These are phyloP conservation scores for Fusarium pseudonygamai DNA, from an alignment of 2,329 filamentous ascomycete genomes.

Conservation along the genomic window DNA sequence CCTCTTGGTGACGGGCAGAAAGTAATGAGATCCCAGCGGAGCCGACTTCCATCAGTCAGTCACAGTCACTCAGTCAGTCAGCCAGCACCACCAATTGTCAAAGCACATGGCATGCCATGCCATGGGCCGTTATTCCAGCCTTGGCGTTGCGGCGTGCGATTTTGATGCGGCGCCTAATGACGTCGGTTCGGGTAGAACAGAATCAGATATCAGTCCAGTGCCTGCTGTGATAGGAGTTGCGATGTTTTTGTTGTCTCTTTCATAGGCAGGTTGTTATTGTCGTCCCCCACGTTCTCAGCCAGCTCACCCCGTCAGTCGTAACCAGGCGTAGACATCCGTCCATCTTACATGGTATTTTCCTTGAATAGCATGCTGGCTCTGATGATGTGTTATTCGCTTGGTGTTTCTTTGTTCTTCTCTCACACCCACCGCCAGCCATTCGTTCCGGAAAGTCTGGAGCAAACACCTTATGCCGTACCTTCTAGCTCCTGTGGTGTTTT, in stretches of 20 bases:
- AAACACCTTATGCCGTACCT: slow-evolving; percentile 15
- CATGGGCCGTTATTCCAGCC: slow-evolving; percentile 28
- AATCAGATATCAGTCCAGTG: slow-evolving; percentile 29
- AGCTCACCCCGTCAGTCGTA: slow-evolving; percentile 14
- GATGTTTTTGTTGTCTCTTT: slow-evolving; percentile 22
- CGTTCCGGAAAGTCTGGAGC: slow-evolving; percentile 6
- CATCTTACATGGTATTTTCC: slow-evolving; percentile 13
- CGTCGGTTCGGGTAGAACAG: slow-evolving; percentile 38
- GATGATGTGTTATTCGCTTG: slow-evolving; percentile 26
- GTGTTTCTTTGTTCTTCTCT: slow-evolving; percentile 3
- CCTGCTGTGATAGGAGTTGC: slow-evolving; percentile 34
- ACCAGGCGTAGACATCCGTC: slow-evolving; percentile 1
- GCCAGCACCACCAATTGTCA: slow-evolving; percentile 29
- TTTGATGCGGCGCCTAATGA: slow-evolving; percentile 27
- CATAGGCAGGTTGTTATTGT: slow-evolving; percentile 17
- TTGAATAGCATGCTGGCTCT: slow-evolving; percentile 13
- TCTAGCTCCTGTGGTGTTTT: slow-evolving; percentile 17
- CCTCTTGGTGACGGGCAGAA: slow-evolving; percentile 19
- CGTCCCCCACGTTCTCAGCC: slow-evolving; percentile 20
- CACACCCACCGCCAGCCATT: slow-evolving; percentile 12
- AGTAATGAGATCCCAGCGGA: slow-evolving; percentile 24
- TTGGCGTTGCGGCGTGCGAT: slow-evolving; percentile 34
- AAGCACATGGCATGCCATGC: slow-evolving; percentile 34
- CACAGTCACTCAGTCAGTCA: slow-evolving; percentile 7
- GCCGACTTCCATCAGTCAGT: slow-evolving; percentile 11